These are phyloP conservation scores for Endoconidiophora polonica DNA, from an alignment of 2,329 filamentous ascomycete genomes.

Conservation along the genomic window DNA sequence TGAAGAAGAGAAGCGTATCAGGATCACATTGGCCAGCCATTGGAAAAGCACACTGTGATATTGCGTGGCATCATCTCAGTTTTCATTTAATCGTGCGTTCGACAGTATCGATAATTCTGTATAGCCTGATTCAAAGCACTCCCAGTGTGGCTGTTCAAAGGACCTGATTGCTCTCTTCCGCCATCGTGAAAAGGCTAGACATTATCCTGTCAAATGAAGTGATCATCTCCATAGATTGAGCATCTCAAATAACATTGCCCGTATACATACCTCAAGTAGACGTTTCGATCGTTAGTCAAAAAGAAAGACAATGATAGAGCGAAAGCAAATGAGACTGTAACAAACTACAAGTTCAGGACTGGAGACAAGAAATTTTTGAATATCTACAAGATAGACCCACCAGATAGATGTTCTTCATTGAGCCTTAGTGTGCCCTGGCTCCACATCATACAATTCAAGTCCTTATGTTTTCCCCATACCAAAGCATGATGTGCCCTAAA, in stretches of 20 bases:
- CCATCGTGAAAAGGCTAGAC: slow-evolving; percentile 32
- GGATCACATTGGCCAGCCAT: not conserved
- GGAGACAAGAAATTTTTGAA: slow-evolving; percentile 5
- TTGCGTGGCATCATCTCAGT: no score
- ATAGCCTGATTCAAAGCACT: no score
- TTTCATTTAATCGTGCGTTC: no score
- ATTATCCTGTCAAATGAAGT: slow-evolving; percentile 10
- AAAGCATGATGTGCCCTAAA: slow-evolving; percentile 5
- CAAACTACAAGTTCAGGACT: not conserved
- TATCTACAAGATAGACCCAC: slow-evolving; percentile 8
- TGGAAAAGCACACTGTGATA: not conserved
- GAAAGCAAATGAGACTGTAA: slow-evolving; percentile 10
- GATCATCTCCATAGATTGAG: slow-evolving; percentile 15
- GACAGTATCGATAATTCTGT: no score
- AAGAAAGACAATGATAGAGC: slow-evolving; percentile 7
- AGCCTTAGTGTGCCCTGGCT: slow-evolving; percentile 22
- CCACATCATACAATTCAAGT: not conserved
- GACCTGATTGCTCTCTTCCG: slow-evolving; percentile 44
- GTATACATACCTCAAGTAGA: slow-evolving; percentile 13
- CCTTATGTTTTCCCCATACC: no score
- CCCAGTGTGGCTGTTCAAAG: slow-evolving; percentile 17
- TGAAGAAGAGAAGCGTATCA: slow-evolving; percentile 49
- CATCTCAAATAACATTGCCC: not conserved
- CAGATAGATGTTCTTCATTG: not conserved
- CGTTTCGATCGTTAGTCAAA: slow-evolving; percentile 9